phyloP scores from a whole-genome alignment of 78 protist species.

The Creolimax fragrantissima region DNA sequence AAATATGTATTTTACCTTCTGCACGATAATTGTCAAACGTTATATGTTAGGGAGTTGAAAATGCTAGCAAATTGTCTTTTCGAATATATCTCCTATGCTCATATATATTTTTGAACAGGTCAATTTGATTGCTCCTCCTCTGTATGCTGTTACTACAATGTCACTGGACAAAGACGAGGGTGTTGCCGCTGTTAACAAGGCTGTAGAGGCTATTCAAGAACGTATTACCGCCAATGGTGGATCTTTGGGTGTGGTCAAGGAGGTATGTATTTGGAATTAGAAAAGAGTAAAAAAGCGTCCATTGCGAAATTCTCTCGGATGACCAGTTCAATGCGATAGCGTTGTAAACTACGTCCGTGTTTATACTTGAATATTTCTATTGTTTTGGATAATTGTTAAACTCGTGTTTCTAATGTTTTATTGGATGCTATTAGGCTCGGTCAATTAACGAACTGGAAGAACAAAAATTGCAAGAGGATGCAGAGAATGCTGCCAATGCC shows the following conservation, averaged over 20 bases:
- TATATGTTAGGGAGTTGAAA: slow-evolving; percentile 34
- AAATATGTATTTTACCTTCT: no score
- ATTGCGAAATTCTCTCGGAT: no score
- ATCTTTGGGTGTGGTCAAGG: not conserved
- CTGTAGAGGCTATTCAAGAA: slow-evolving; percentile 48
- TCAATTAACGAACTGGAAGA: slow-evolving; percentile 26
- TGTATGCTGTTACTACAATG: slow-evolving; percentile 67
- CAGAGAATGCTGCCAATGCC: not conserved
- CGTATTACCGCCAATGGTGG: slow-evolving; percentile 44
- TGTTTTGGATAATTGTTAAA: no score
- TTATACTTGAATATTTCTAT: no score
- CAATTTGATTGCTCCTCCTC: slow-evolving; percentile 85
- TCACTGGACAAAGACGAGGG: slow-evolving; percentile 76
- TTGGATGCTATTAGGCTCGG: not conserved
- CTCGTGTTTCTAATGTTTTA: not conserved
- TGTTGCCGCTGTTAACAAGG: slow-evolving; percentile 38
- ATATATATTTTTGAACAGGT: slow-evolving; percentile 8
- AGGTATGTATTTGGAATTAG: not conserved
- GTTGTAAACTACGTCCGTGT: no score
- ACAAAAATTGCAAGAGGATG: not conserved
- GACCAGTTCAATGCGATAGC: no score
- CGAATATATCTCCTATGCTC: not conserved
- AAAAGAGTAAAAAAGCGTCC: no score
- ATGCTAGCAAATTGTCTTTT: not conserved
- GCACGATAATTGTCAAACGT: no score